phyloP scores from a whole-genome alignment of 495 filamentous ascomycete genomes.

The Trichoderma gamsii region DNA sequence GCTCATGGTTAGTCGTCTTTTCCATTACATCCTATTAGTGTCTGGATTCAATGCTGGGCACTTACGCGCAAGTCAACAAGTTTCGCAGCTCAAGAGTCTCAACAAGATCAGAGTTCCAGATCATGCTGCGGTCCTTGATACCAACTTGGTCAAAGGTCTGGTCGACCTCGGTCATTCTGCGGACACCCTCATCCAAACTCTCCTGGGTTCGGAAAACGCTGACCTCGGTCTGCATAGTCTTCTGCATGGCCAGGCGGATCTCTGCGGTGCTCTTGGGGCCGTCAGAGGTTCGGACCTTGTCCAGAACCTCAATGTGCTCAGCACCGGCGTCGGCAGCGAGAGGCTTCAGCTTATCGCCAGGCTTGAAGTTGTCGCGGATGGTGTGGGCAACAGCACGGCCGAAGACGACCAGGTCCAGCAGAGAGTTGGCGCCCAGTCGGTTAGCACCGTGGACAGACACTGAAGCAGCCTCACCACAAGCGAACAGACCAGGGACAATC shows the following conservation, averaged over 20 bases:
- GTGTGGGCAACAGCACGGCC: slow-evolving; percentile 94
- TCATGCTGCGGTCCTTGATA: slow-evolving; percentile 97
- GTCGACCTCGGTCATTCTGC: slow-evolving; percentile 75
- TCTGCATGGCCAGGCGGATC: slow-evolving; percentile 90
- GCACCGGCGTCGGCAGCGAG: slow-evolving; percentile 78
- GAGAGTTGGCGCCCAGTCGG: slow-evolving; percentile 94
- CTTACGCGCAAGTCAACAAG: slow-evolving; percentile 87
- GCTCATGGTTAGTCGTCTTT: slow-evolving; percentile 22
- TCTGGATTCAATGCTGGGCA: slow-evolving; percentile 20
- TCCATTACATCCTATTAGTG: background rate
- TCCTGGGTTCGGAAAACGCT: slow-evolving; percentile 96
- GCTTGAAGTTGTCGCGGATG: slow-evolving; percentile 82
- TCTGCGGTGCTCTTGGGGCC: slow-evolving; percentile 83
- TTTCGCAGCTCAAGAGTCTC: slow-evolving; percentile 94
- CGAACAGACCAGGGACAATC: slow-evolving; percentile 91
- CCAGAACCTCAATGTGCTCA: slow-evolving; percentile 77
- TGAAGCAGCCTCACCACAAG: slow-evolving; percentile 93
- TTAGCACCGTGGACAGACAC: slow-evolving; percentile 98
- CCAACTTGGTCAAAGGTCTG: slow-evolving; percentile 71
- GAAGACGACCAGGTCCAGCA: slow-evolving; percentile 94
- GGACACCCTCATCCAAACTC: slow-evolving; percentile 75
- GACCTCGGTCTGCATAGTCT: slow-evolving; percentile 95
- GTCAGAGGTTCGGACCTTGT: slow-evolving; percentile 73
- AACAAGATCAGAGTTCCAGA: slow-evolving; percentile 96
- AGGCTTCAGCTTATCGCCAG: slow-evolving; percentile 68